Percentiles rank a stretch among this genome's conserved stretches.
Conservation (phyloP, 176 grass and related monocot species). For the Rhynchospora pubera region DNA sequence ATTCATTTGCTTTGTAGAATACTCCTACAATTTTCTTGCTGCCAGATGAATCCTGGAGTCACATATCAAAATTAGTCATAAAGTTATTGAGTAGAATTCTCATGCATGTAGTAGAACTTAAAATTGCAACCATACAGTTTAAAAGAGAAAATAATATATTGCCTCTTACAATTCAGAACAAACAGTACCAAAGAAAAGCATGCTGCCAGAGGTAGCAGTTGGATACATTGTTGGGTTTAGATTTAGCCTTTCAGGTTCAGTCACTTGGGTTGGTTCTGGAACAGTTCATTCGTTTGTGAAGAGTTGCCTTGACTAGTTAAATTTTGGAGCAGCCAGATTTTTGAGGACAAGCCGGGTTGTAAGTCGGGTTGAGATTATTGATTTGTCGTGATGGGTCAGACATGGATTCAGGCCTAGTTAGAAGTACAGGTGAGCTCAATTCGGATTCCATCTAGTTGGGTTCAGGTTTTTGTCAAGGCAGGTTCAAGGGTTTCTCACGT, state of each 20-base stretch:
- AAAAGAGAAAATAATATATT: background rate
- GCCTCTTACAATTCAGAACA: background rate
- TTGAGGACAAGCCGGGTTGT: background rate
- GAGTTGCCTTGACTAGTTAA: background rate
- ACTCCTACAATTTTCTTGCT: slow-evolving; percentile 98
- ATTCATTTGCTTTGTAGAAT: slow-evolving; percentile 86
- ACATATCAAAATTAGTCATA: background rate
- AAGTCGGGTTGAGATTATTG: too few relatives aligned
- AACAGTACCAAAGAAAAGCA: background rate
- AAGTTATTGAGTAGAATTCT: background rate
- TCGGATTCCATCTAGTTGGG: background rate
- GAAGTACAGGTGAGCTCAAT: background rate
- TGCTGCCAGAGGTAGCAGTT: background rate
- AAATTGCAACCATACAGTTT: background rate
- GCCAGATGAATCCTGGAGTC: slow-evolving; percentile 50
- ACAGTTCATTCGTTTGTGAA: too few relatives aligned
- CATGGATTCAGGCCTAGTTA: background rate
- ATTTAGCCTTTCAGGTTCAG: background rate
- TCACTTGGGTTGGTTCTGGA: background rate
- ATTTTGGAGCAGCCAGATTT: background rate
- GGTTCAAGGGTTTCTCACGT: background rate
- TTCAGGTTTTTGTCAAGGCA: background rate
- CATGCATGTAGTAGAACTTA: background rate
- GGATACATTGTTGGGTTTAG: background rate
- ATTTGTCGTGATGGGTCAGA: too few relatives aligned